phyloP scores from a whole-genome alignment of 2,329 filamentous ascomycete genomes.

The Daldinia sp. region DNA sequence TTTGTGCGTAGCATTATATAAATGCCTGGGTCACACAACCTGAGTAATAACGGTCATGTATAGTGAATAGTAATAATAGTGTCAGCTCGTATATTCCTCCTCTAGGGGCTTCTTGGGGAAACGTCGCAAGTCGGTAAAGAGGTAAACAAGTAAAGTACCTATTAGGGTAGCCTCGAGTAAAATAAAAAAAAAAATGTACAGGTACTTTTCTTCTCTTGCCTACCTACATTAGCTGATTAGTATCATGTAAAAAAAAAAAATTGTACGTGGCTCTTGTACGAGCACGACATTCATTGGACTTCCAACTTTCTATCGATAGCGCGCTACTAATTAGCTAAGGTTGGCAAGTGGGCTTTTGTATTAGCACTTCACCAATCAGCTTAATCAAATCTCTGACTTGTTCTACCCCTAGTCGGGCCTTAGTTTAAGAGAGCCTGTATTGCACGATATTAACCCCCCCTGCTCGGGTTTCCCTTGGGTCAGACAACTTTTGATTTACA shows the following conservation, averaged over 20 bases:
- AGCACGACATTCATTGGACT: slow-evolving; percentile 14
- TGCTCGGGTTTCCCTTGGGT: slow-evolving; percentile 42
- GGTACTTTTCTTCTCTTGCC: background rate
- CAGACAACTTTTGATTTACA: slow-evolving; percentile 45
- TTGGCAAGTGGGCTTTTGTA: slow-evolving; percentile 25
- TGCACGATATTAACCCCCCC: slow-evolving; percentile 42
- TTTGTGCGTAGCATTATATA: slow-evolving; percentile 24
- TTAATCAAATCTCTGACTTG: slow-evolving; percentile 37
- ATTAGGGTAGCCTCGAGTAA: slow-evolving; percentile 3
- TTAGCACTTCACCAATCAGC: slow-evolving; percentile 36
- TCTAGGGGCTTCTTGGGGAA: slow-evolving; percentile 4
- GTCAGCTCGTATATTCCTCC: slow-evolving; percentile 38
- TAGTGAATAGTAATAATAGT: slow-evolving; percentile 25
- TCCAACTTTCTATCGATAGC: slow-evolving; percentile 15
- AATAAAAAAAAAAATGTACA: background rate
- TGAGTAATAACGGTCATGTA: slow-evolving; percentile 27
- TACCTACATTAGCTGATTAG: slow-evolving; percentile 1
- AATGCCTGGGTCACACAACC: slow-evolving; percentile 22
- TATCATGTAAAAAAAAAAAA: background rate
- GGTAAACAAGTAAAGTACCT: background rate
- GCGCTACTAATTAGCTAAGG: slow-evolving; percentile 27
- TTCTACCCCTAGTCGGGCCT: slow-evolving; percentile 39
- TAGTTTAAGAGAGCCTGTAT: slow-evolving; percentile 37
- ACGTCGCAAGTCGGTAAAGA: slow-evolving; percentile 17
- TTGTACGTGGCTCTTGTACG: slow-evolving; percentile 11